A percentile compares a stretch with the other conserved stretches of the same genome.
These are phyloP conservation scores for Sicyos edulis DNA, from an alignment of 306 rosid species.

Conservation along the genomic window DNA sequence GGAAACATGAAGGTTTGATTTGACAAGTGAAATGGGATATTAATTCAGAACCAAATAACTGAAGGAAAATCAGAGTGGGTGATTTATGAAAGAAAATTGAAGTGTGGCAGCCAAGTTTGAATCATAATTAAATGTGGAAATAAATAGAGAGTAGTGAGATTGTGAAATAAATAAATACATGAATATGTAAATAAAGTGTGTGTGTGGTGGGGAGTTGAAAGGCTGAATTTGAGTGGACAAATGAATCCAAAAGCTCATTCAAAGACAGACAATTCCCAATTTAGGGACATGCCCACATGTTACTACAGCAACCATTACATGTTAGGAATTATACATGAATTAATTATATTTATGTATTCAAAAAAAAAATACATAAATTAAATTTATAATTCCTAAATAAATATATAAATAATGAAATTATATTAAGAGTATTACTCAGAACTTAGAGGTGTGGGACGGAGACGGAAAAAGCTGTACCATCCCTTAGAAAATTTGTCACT, in stretches of 20 bases:
- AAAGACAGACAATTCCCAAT: slow-evolving; percentile 9
- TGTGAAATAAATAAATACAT: background rate
- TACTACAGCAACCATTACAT: too few species aligned
- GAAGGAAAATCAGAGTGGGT: background rate
- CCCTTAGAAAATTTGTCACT: too few species aligned
- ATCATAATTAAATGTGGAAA: background rate
- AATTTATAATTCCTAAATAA: too few species aligned
- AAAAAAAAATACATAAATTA: too few species aligned
- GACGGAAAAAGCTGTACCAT: too few species aligned
- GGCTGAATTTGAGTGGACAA: background rate
- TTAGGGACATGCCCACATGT: slow-evolving; percentile 8
- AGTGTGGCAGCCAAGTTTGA: background rate
- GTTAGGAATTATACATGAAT: too few species aligned
- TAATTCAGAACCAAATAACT: background rate
- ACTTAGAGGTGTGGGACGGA: too few species aligned
- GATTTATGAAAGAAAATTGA: background rate
- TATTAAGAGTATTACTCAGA: too few species aligned
- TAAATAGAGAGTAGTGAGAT: background rate
- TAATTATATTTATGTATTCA: too few species aligned
- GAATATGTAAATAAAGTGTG: too few species aligned
- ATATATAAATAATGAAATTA: too few species aligned
- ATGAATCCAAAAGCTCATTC: slow-evolving; percentile 3
- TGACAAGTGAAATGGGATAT: background rate
- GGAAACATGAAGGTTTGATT: background rate
- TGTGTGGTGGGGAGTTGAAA: slow-evolving; percentile 4